Evolutionary conservation across 768 basidiomycete genomes (phyloP).

Genomic region (Termitomyces sp.): DNA sequence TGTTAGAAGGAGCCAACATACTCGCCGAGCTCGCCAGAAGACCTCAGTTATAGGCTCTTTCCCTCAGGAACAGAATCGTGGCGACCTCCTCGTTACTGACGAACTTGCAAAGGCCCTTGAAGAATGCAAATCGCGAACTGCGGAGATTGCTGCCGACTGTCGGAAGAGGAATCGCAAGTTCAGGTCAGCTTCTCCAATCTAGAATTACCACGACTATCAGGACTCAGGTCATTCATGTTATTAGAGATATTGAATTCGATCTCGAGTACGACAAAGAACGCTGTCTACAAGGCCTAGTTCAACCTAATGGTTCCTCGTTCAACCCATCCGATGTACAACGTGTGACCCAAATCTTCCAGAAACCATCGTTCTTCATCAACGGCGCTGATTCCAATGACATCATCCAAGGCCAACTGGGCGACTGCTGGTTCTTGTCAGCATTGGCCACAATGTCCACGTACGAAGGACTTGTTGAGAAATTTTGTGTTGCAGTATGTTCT

Average conservation of each 20-base stretch:
- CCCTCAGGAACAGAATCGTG: conserved; percentile 11
- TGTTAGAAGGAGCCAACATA: too few relatives aligned
- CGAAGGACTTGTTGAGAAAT: conserved; percentile 45
- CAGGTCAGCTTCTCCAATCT: conserved; percentile 28
- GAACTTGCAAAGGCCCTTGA: conserved; percentile 45
- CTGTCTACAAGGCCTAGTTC: conserved; percentile 39
- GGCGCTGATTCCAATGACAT: conserved; percentile 43
- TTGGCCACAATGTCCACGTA: conserved; percentile 45
- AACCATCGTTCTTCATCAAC: conserved; percentile 47
- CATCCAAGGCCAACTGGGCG: conserved; percentile 44
- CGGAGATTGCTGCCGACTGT: conserved; percentile 41
- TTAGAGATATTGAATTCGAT: conserved; percentile 36
- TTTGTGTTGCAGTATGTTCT: conserved; percentile 45
- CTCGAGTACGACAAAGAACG: conserved; percentile 46
- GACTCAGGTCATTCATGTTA: background rate
- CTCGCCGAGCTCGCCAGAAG: background rate
- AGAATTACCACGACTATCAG: background rate
- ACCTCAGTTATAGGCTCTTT: background rate
- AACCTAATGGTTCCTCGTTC: background rate
- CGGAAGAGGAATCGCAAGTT: conserved; percentile 41
- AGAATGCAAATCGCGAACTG: conserved; percentile 39
- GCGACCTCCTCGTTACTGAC: conserved; percentile 42
- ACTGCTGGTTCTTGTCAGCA: conserved; percentile 56
- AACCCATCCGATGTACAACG: conserved; percentile 39
- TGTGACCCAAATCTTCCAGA: conserved; percentile 47